Base-by-base conservation (phyloP, 768 basidiomycete genomes). In the Termitomyces sp. region DNA sequence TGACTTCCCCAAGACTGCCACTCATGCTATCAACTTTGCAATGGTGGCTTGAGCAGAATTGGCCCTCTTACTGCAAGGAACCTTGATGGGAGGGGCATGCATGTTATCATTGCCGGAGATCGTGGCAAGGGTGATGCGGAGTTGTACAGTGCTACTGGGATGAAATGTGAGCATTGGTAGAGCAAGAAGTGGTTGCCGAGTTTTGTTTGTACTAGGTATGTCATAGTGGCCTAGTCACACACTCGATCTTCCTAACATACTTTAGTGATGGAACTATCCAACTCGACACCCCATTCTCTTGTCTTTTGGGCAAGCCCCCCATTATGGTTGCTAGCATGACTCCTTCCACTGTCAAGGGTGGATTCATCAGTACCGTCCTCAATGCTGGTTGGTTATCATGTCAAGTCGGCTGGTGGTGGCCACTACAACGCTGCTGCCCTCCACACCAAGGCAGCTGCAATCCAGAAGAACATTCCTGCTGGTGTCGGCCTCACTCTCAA, bases 261-360 rank as follows among this genome's bases (percentile, higher is more conserved):
- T 38, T n/a, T 62, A 96, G 92, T 66, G 94, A 98, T 75, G 97
- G 97, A 39, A 88, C 85, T 63, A 78, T n/a, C n/a, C n/a, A n/a
- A n/a, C n/a, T n/a, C n/a, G n/a, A n/a, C n/a, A n/a, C n/a, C n/a
- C n/a, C n/a, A 4, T 96, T 98, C 83, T 96, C 96, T 54, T 91
- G 97, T 62, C 84, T 99, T 48, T 76, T 99, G 48, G 94, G 94
- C 68, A 99, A 98, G 78, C 88, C 97, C 3, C 97, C 97, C 38
- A 90, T 99, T 75, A 98, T 98, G 97, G 95, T 99, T 42, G 96
- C 96, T 53, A 97, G 97, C 61, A 98, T 99, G 97, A 99, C 97
- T n/a, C n/a, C n/a, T n/a, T n/a, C n/a, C n/a, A n/a, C n/a, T n/a
- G n/a, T n/a, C n/a, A n/a, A n/a, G n/a, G 90, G 90, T 36, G 95